A percentile compares a stretch with the other conserved stretches of the same genome.
Evolutionary conservation across 768 basidiomycete species (phyloP).

Genomic region (Tubosaeta sp.): DNA sequence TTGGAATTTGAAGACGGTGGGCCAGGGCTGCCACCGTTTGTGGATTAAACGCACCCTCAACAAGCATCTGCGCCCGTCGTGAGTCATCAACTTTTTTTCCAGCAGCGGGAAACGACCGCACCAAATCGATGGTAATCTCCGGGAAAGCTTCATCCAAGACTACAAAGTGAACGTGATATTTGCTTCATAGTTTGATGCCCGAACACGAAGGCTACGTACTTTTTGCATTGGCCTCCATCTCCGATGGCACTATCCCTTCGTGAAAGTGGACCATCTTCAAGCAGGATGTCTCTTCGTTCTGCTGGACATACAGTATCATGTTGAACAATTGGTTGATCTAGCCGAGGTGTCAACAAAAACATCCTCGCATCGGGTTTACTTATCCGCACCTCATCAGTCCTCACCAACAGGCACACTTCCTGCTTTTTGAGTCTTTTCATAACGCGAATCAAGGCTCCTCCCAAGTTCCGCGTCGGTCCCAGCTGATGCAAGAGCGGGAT

Average conservation of each 20-base stretch:
- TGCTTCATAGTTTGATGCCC: not conserved
- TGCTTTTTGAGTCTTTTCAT: constrained; percentile 48
- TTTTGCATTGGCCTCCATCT: constrained; percentile 69
- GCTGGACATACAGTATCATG: constrained; percentile 60
- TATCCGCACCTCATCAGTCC: constrained; percentile 58
- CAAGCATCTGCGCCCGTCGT: constrained; percentile 36
- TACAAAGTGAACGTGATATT: constrained; percentile 13
- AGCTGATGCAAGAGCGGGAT: constrained; percentile 43
- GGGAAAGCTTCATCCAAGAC: constrained; percentile 64
- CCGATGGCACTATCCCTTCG: constrained; percentile 56
- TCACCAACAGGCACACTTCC: constrained; percentile 57
- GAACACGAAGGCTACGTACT: constrained; percentile 32
- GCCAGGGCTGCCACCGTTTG: constrained; percentile 46
- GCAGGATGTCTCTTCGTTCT: constrained; percentile 67
- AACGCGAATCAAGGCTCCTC: constrained; percentile 35
- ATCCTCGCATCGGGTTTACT: not conserved
- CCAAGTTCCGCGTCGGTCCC: constrained; percentile 39
- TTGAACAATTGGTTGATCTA: constrained; percentile 65
- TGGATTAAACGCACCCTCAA: constrained; percentile 43
- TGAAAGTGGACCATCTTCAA: constrained; percentile 68
- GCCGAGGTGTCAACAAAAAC: not conserved
- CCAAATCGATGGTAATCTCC: constrained; percentile 58
- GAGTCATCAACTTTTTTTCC: not conserved
- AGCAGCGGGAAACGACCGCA: constrained; percentile 20
- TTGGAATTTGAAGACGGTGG: constrained; percentile 44